Evolutionary conservation across 441 rosid genomes (phyloP), one percentile per base, ranked within the genome.

Genomic region (Melastoma candidum): DNA sequence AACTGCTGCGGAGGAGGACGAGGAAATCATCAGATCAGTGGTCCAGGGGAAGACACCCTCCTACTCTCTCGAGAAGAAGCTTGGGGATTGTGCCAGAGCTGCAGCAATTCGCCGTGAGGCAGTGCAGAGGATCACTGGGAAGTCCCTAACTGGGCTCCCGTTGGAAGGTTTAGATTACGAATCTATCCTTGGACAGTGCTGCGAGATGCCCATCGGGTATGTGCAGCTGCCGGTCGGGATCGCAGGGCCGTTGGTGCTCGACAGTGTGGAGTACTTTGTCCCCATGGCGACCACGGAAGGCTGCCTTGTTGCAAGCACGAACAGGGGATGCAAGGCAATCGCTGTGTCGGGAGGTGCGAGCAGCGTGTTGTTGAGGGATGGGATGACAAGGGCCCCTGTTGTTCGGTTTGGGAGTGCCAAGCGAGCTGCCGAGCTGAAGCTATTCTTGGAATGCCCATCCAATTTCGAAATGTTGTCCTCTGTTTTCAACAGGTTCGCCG

Each of bases 121-220:
- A 9, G 36, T 54, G 36, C 49, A 54, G 58, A 44, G 49, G 39
- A 43, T 9, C 32, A 54, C 58, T 0, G 49, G 58, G 11, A 55
- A 25, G 58, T 55, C 58, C 0, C 58, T 55, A 11, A 17, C 11
- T 25, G 58, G 43, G 26, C 46, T 55, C 17, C 58, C 58, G 1
- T 39, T 55, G 22, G 58, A 45, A 11, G 49, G 49, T 9, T 55
- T 54, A 22, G 10, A 54, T 47, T 54, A 54, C 9, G 47, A 14
- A 44, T 43, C 57, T 4, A 54, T 55, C 13, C 59, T 55, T 2
- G 59, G 59, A 41, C 59, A 55, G 48, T 55, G 59, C 59, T 55
- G 59, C 27, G 59, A 55, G 59, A 55, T 55, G 59, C 59, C 59
- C 3, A 39, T 55, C 0, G 59, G 59, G 49, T 55, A 55, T 46